Percentiles rank a stretch among this genome's conserved stretches.
phyloP scores from a whole-genome alignment of 2,329 filamentous ascomycete genomes.

The Orbilia quercus region DNA sequence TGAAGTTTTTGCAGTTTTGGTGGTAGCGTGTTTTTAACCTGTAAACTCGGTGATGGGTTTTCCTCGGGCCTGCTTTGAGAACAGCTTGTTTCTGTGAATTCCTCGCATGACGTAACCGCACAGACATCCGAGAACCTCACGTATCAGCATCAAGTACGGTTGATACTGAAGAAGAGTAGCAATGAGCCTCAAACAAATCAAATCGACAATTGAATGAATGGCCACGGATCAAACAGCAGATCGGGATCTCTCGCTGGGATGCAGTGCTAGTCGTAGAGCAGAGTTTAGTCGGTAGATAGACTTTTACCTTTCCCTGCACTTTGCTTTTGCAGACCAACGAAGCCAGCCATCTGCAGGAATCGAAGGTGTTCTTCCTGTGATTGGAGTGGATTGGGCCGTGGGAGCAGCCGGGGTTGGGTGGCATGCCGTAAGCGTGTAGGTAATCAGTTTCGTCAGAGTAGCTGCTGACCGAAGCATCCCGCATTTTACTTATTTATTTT shows the following conservation, averaged over 20 bases:
- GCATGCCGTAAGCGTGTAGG: constrained; percentile 55
- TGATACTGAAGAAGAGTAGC: neutral
- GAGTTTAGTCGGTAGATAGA: constrained; percentile 1
- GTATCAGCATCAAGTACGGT: too few relatives aligned
- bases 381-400: too few relatives aligned
- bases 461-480: constrained; percentile 44
- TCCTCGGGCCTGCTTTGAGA: too few relatives aligned
- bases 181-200: neutral
- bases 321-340: constrained; percentile 4
- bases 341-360: too few relatives aligned
- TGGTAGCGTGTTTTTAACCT: too few relatives aligned
- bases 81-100: constrained; percentile 1
- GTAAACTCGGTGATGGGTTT: too few relatives aligned
- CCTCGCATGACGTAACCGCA: constrained; percentile 30
- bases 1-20: constrained; percentile 6
- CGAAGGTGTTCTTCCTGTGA: too few relatives aligned
- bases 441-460: constrained; percentile 48
- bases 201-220: constrained; percentile 6
- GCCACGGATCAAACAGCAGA: constrained; percentile 19
- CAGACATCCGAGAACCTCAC: neutral
- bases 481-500: constrained; percentile 7
- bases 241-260: neutral
- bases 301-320: neutral
- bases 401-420: neutral
- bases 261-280: neutral